Percentiles rank a stretch among this genome's conserved stretches.
Evolutionary conservation across 106 monocot species (phyloP).

Genomic region (Gastrodia elata): DNA sequence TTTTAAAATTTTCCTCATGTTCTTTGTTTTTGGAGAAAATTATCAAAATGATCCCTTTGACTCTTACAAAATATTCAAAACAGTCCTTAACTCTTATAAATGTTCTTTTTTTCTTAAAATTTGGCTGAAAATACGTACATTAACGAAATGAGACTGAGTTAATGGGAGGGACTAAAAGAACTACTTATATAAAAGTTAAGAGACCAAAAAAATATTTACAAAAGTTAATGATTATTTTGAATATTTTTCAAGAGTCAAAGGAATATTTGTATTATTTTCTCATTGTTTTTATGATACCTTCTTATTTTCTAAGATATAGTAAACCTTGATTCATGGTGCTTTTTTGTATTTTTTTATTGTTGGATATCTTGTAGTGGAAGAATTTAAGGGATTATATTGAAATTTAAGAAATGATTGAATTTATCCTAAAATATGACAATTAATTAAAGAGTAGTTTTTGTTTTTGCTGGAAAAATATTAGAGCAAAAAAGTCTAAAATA

Average conservation of each 20-base stretch:
- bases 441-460: neutral
- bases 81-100: too few species aligned
- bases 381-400: neutral
- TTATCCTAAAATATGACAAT: neutral
- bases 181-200: too few species aligned
- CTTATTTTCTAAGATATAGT: neutral
- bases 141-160: too few species aligned
- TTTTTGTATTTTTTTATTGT: neutral
- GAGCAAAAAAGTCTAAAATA: neutral
- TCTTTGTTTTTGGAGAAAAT: neutral
- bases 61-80: too few species aligned
- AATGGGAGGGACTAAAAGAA: too few species aligned
- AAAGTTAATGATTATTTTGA: too few species aligned
- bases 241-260: too few species aligned
- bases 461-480: neutral
- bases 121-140: too few species aligned
- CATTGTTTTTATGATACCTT: neutral
- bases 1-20: neutral
- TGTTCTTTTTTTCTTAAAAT: too few species aligned
- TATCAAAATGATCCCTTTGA: too few species aligned
- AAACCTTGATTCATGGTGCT: neutral
- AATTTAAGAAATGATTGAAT: neutral
- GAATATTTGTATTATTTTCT: too few species aligned
- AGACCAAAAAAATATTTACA: too few species aligned
- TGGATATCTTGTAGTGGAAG: neutral